Evolutionary conservation across 108 stramenopile genomes (phyloP).

Genomic region (Cyclostephanos tholiformis): DNA sequence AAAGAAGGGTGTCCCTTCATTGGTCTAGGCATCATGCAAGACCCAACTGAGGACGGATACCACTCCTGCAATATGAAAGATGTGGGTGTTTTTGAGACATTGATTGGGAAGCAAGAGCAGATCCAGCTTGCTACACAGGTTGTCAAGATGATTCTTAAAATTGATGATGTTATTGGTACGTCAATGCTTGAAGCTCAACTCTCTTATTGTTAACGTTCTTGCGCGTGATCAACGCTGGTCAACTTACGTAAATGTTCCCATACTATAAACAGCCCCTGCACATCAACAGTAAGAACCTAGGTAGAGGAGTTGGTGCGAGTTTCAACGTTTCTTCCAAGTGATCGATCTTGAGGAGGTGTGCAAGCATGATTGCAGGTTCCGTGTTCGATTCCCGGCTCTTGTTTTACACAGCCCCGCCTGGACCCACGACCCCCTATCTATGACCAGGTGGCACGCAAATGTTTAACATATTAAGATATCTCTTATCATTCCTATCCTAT

Average conservation of each 20-base stretch:
- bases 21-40: slow-evolving; percentile 90
- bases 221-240: background rate
- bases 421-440: background rate
- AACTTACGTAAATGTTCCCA: background rate
- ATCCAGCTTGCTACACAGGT: slow-evolving; percentile 98
- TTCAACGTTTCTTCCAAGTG: background rate
- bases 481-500: background rate
- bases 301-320: background rate
- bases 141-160: slow-evolving; percentile 99
- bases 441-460: background rate
- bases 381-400: background rate
- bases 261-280: slow-evolving; percentile 5
- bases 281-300: slow-evolving; percentile 3
- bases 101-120: slow-evolving; percentile 99
- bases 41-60: slow-evolving; percentile 61
- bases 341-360: background rate
- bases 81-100: slow-evolving; percentile 98
- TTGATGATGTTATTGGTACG: slow-evolving; percentile 94
- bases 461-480: background rate
- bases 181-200: background rate
- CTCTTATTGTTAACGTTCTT: background rate
- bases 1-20: slow-evolving; percentile 86
- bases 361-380: background rate
- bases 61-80: slow-evolving; percentile 90
- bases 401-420: background rate